Evolutionary conservation across 2,329 filamentous ascomycete species (phyloP).

Genomic region (Teratosphaeriaceae sp.): DNA sequence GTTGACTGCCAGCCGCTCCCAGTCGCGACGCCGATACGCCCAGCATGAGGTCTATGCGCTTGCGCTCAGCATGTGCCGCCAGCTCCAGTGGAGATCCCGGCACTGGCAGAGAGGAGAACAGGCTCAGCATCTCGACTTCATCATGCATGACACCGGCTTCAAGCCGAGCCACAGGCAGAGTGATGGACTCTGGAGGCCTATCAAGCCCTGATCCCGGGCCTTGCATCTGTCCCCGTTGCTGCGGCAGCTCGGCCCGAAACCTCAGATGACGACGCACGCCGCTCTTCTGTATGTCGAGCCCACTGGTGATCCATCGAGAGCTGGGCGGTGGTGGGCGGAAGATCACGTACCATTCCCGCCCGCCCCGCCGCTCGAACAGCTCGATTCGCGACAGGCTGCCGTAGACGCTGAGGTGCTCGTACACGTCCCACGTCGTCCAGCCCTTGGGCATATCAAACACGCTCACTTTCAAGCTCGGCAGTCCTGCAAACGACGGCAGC

Average conservation of each 20-base stretch:
- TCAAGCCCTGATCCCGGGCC: background rate
- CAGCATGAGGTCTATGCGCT: constrained; percentile 42
- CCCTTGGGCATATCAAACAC: constrained; percentile 11
- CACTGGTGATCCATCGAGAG: constrained; percentile 11
- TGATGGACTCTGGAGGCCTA: background rate
- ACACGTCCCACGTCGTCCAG: constrained; percentile 18
- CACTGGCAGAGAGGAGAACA: constrained; percentile 41
- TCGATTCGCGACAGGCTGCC: constrained; percentile 17
- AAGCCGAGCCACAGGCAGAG: background rate
- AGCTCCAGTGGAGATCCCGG: constrained; percentile 26
- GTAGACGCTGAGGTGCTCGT: constrained; percentile 12
- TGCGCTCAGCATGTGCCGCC: constrained; percentile 37
- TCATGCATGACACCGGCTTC: constrained; percentile 57
- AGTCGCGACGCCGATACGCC: background rate
- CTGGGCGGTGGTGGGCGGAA: constrained; percentile 19
- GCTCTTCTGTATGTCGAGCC: constrained; percentile 6
- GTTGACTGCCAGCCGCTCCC: constrained; percentile 11
- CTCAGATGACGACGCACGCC: background rate
- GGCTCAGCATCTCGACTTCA: constrained; percentile 51
- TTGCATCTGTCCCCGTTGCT: background rate
- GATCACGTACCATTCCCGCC: constrained; percentile 6
- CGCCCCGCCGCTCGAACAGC: constrained; percentile 3
- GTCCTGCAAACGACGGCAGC: background rate
- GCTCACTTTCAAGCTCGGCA: constrained; percentile 10
- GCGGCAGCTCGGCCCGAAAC: background rate